These are phyloP conservation scores for Nakazawaea anatomiae DNA, from an alignment of 805 yeast species.

Conservation along the genomic window DNA sequence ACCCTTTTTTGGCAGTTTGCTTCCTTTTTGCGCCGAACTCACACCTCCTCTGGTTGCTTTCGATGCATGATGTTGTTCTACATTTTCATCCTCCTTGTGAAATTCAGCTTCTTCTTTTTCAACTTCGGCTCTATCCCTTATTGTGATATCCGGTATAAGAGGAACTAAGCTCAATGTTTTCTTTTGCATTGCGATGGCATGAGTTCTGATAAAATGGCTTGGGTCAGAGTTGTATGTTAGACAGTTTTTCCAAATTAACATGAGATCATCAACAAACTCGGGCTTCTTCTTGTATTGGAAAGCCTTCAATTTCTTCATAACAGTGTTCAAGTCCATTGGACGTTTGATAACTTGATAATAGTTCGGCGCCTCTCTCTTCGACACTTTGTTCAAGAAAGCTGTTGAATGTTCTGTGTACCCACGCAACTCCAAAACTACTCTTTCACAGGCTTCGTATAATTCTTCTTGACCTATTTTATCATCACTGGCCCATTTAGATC, in stretches of 20 bases:
- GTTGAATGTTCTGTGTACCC: conserved; percentile 95
- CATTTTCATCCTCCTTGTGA: conserved; percentile 31
- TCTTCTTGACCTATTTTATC: conserved; percentile 97
- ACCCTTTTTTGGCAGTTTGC: conserved; percentile 31
- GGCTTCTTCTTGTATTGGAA: conserved; percentile 79
- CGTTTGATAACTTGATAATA: conserved; percentile 83
- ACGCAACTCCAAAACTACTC: conserved; percentile 83
- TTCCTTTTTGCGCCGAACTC: conserved; percentile 19
- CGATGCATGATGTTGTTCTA: conserved; percentile 13
- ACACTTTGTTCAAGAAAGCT: conserved; percentile 92
- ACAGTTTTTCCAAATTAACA: conserved; percentile 95
- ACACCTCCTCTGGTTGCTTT: conserved; percentile 28
- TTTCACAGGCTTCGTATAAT: conserved; percentile 94
- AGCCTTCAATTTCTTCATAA: conserved; percentile 78
- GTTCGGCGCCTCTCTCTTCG: conserved; percentile 96
- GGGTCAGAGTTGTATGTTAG: conserved; percentile 92
- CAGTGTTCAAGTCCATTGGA: conserved; percentile 97
- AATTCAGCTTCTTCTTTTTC: conserved; percentile 55
- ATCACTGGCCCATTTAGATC: conserved; percentile 98
- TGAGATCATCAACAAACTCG: conserved; percentile 91
- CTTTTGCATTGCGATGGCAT: conserved; percentile 95
- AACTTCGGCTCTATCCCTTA: conserved; percentile 66
- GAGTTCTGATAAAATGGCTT: conserved; percentile 80
- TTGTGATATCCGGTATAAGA: conserved; percentile 80
- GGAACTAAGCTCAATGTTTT: conserved; percentile 73